Conservation (phyloP, 805 yeast genomes). For the Candida multigemmis region DNA sequence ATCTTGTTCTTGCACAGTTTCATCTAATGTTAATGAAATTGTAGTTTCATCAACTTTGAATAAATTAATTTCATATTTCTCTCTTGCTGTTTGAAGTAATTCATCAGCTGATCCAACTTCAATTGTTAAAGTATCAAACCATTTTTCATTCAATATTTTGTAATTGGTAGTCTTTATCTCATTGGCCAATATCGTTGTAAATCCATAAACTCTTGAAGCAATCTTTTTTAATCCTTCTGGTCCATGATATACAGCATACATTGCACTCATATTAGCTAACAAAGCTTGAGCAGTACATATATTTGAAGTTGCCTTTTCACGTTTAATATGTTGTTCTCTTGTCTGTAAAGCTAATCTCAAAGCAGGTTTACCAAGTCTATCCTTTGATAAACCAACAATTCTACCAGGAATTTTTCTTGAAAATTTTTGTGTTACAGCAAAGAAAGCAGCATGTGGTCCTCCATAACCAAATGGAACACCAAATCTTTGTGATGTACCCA, state of each 20-base stretch:
- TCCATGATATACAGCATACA: conserved; percentile 95
- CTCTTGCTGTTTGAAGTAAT: conserved; percentile 49
- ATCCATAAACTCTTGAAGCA: conserved; percentile 67
- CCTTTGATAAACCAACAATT: conserved; percentile 87
- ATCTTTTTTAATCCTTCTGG: conserved; percentile 75
- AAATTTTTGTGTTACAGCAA: conserved; percentile 72
- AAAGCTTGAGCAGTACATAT: conserved; percentile 98
- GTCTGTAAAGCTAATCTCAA: conserved; percentile 91
- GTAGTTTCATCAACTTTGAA: conserved; percentile 52
- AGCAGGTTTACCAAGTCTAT: conserved; percentile 84
- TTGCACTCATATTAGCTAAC: conserved; percentile 90
- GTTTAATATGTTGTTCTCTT: conserved; percentile 94
- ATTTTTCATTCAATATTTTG: conserved; percentile 46
- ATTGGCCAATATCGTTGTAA: conserved; percentile 63
- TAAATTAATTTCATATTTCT: conserved; percentile 61
- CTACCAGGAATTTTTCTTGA: conserved; percentile 96
- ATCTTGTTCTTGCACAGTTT: conserved; percentile 64
- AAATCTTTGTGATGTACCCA: conserved; percentile 90
- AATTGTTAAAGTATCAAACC: conserved; percentile 85
- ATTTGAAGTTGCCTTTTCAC: conserved; percentile 96
- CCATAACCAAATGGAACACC: conserved; percentile 98
- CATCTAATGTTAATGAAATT: conserved; percentile 84
- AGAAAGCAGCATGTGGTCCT: conserved; percentile 98
- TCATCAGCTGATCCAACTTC: conserved; percentile 45
- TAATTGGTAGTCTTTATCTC: conserved; percentile 36